Evolutionary conservation across 169 alveolate species (phyloP).

Genomic region (Babesia ovis): DNA sequence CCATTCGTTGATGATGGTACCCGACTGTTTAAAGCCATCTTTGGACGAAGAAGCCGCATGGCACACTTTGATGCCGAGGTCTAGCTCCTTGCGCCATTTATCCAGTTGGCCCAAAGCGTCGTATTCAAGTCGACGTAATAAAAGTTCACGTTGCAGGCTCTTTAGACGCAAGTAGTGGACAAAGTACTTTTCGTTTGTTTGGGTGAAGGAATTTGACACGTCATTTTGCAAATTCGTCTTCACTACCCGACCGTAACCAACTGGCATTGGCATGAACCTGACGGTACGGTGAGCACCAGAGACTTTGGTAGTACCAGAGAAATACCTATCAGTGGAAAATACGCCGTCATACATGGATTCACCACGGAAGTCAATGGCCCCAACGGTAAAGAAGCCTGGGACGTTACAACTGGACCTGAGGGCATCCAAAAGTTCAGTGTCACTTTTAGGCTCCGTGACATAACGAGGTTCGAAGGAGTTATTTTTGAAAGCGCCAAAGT

Average conservation of each 20-base stretch:
- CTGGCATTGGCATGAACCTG: conserved; percentile 35
- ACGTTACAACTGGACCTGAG: conserved; percentile 71
- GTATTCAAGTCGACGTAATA: conserved; percentile 4
- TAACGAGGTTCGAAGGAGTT: conserved; percentile 30
- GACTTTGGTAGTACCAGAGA: conserved; percentile 61
- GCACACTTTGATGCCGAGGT: neutral
- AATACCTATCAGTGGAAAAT: conserved; percentile 53
- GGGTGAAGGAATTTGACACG: conserved; percentile 11
- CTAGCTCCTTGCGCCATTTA: conserved; percentile 21
- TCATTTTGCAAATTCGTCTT: conserved; percentile 25
- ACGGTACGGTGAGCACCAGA: conserved; percentile 50
- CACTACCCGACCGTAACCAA: conserved; percentile 10
- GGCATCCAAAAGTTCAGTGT: conserved; percentile 57
- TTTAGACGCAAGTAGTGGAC: conserved; percentile 39
- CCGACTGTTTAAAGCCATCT: neutral
- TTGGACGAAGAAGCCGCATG: neutral
- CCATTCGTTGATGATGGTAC: neutral
- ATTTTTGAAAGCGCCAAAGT: conserved; percentile 21
- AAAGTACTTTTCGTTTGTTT: conserved; percentile 36
- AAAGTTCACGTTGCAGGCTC: conserved; percentile 13
- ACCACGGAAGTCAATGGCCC: conserved; percentile 53
- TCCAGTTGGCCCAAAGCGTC: neutral
- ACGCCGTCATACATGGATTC: conserved; percentile 68
- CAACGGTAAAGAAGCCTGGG: conserved; percentile 65
- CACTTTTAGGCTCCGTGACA: conserved; percentile 28